These are phyloP conservation scores for Fusarium annulatum DNA, from an alignment of 2,329 filamentous ascomycete genomes.

Conservation along the genomic window DNA sequence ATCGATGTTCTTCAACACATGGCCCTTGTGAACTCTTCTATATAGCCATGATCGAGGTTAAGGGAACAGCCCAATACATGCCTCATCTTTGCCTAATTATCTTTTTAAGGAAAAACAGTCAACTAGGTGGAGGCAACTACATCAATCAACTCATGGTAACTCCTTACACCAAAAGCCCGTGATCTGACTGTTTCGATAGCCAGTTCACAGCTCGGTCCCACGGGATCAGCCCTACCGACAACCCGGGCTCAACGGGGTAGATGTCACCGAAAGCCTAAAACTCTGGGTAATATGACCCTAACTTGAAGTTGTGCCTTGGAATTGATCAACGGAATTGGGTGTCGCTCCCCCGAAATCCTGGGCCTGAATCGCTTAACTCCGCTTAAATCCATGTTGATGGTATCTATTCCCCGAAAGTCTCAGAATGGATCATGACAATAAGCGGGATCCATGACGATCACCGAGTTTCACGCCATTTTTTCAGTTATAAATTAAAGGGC, in stretches of 20 bases:
- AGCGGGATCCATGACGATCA: background rate
- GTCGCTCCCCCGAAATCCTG: background rate
- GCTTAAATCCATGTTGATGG: background rate
- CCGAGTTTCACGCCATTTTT: background rate
- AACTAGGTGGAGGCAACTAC: rapidly evolving
- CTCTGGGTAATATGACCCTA: too few species aligned
- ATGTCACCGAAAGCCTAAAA: background rate
- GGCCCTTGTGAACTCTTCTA: too few species aligned
- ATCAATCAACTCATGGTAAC: background rate
- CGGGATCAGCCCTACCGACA: background rate
- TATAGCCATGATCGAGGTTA: too few species aligned
- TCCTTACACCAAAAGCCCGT: too few species aligned
- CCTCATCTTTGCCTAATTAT: too few species aligned
- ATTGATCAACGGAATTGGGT: background rate
- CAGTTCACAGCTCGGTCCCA: too few species aligned
- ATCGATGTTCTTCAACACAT: too few species aligned
- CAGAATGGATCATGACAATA: rapidly evolving
- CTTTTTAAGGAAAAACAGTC: too few species aligned
- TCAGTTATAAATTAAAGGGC: rapidly evolving
- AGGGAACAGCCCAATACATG: too few species aligned
- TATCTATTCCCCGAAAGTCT: background rate
- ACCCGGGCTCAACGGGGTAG: background rate
- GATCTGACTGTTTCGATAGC: rapidly evolving
- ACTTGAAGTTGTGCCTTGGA: too few species aligned
- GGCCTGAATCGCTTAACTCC: background rate